Evolutionary conservation across 176 grass and related monocot genomes (phyloP), one percentile per base, ranked within the genome.

Genomic region (Neostapfia colusana): DNA sequence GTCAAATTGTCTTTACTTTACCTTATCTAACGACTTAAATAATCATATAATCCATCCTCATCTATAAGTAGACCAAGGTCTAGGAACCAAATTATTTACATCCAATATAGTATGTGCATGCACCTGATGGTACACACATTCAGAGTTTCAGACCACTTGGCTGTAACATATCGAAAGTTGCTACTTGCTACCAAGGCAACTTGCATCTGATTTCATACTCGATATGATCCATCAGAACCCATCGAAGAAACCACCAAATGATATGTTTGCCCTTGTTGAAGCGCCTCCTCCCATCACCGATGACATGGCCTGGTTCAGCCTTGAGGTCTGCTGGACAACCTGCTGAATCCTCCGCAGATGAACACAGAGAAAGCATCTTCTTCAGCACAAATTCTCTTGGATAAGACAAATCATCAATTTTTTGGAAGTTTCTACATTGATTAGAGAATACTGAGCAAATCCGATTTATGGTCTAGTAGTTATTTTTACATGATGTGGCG

Each of bases 261-360:
- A 88, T 57, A 98, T 90, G 76, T 84, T 88, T 24, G 95, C 87
- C 82, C 82, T 92, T 5, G 82, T 58, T 58, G 90, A 89, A 5
- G 78, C 69, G 20, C 83, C 91, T 62, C 65, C 91, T 34, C 86
- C 91, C 83, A 85, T 91, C 65, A 87, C 48, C 1, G 91, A 88
- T 31, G 91, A 83, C 63, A 94, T 85, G 31, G 91, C 89, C 56
- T 98, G 95, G 79, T 98, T 98, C 82, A 98, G 84, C 86, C 89
- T 91, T 3, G 84, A 86, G 8, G 95, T 88, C 72, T 89, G 87
- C 84, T 94, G 91, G 82, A 92, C 87, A 72, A 86, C 84, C 58
- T 97, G 84, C 79, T 90, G 88, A 45, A 98, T 84, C 28, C 89
- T 90, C 95, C 94, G 91, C 82, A 87, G 8, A 82, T 71, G 48